Conservation (phyloP, 1,139 yeast genomes). For the Yamadazyma taylorii region DNA sequence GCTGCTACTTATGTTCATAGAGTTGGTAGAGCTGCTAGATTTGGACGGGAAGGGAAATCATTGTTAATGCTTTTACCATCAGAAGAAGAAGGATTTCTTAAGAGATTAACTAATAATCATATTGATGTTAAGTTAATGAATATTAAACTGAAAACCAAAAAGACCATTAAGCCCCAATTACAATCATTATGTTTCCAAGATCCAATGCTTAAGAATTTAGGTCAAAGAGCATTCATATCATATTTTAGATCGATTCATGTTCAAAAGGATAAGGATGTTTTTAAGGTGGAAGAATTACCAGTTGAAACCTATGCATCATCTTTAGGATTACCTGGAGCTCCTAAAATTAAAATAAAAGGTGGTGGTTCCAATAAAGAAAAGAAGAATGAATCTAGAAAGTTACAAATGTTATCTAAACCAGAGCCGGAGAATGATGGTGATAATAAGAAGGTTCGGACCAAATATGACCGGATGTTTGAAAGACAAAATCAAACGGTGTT, state of each 20-base stretch:
- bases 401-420: slow-evolving; percentile 56
- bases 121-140: slow-evolving; percentile 73
- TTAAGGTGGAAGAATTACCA: slow-evolving; percentile 73
- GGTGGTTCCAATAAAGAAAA: slow-evolving; percentile 57
- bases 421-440: slow-evolving; percentile 60
- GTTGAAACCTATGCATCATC: slow-evolving; percentile 83
- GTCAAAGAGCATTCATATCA: slow-evolving; percentile 93
- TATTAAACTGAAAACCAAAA: slow-evolving; percentile 74
- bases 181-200: slow-evolving; percentile 91
- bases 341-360: slow-evolving; percentile 74
- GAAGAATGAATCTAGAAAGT: slow-evolving; percentile 79
- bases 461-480: slow-evolving; percentile 94
- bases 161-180: slow-evolving; percentile 76
- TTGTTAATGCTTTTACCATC: slow-evolving; percentile 78
- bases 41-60: slow-evolving; percentile 87
- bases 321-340: slow-evolving; percentile 94
- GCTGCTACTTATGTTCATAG: slow-evolving; percentile 93
- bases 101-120: slow-evolving; percentile 58
- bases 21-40: slow-evolving; percentile 95
- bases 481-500: slow-evolving; percentile 90
- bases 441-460: slow-evolving; percentile 65
- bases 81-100: slow-evolving; percentile 78
- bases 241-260: slow-evolving; percentile 81
- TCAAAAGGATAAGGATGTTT: slow-evolving; percentile 85
- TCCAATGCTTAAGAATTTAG: slow-evolving; percentile 87